phyloP scores from a whole-genome alignment of 148 eudicot species.

The Chenopodium formosanum region DNA sequence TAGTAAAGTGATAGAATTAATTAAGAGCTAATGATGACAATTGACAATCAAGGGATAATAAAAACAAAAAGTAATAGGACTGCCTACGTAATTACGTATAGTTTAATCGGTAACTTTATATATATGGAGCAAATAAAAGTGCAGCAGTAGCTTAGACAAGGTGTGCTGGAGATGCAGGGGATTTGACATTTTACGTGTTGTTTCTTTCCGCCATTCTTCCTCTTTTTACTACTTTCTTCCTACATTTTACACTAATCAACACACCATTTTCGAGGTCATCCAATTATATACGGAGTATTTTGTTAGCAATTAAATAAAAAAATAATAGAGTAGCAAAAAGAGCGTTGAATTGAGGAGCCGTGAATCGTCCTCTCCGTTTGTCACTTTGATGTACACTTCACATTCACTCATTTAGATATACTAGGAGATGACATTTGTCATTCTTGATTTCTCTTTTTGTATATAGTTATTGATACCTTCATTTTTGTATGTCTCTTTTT shows the following conservation, averaged over 20 bases:
- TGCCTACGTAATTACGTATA: background rate
- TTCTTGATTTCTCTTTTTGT: too few relatives aligned
- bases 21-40: slow-evolving; percentile 23
- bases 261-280: slow-evolving; percentile 21
- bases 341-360: slow-evolving; percentile 37
- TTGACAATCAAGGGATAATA: slow-evolving; percentile 17
- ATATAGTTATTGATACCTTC: too few relatives aligned
- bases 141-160: slow-evolving; percentile 22
- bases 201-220: slow-evolving; percentile 24
- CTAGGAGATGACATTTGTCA: too few relatives aligned
- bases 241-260: background rate
- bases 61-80: background rate
- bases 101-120: background rate
- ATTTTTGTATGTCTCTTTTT: background rate
- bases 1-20: slow-evolving; percentile 12
- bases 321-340: too few relatives aligned
- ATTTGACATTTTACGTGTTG: slow-evolving; percentile 34
- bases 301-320: too few relatives aligned
- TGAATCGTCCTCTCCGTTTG: slow-evolving; percentile 35
- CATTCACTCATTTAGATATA: background rate
- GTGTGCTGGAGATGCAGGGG: slow-evolving; percentile 23
- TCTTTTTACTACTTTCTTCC: background rate
- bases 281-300: too few relatives aligned
- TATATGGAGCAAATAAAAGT: slow-evolving; percentile 17
- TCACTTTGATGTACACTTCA: slow-evolving; percentile 28